Evolutionary conservation across 2,329 filamentous ascomycete genomes (phyloP).

Genomic region (Diaporthe longicolla): DNA sequence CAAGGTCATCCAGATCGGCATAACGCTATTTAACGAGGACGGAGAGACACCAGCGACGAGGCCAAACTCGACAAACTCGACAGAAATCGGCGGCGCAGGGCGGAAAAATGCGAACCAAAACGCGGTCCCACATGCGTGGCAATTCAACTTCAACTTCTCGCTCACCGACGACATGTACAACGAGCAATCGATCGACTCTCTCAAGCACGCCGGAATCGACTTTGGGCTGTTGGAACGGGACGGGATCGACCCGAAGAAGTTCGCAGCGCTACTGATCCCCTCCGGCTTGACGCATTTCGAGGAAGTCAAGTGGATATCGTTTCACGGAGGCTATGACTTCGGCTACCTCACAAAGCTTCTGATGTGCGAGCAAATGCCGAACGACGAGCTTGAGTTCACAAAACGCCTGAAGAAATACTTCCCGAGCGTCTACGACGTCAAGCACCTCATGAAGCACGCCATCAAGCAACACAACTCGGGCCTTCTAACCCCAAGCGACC

Average conservation of each 20-base stretch:
- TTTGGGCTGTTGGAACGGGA: slow-evolving; percentile 87
- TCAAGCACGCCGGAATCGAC: slow-evolving; percentile 93
- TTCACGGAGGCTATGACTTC: slow-evolving; percentile 98
- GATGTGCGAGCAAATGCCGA: slow-evolving; percentile 84
- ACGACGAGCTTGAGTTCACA: slow-evolving; percentile 92
- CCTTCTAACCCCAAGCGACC: slow-evolving; percentile 74
- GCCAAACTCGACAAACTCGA: slow-evolving; percentile 63
- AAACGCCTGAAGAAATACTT: slow-evolving; percentile 93
- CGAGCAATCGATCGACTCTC: slow-evolving; percentile 91
- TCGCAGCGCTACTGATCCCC: slow-evolving; percentile 90
- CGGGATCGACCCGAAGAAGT: slow-evolving; percentile 91
- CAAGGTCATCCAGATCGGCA: slow-evolving; percentile 96
- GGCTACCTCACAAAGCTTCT: slow-evolving; percentile 97
- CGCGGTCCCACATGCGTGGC: slow-evolving; percentile 91
- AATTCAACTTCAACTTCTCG: slow-evolving; percentile 99
- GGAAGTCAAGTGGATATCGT: slow-evolving; percentile 95
- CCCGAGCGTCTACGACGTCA: slow-evolving; percentile 94
- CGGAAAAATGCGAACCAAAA: slow-evolving; percentile 58
- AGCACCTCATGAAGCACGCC: slow-evolving; percentile 95
- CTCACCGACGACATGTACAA: slow-evolving; percentile 98
- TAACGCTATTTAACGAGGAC: slow-evolving; percentile 92
- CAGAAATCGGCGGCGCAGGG: slow-evolving; percentile 55
- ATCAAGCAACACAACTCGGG: slow-evolving; percentile 76
- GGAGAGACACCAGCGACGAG: slow-evolving; percentile 87
- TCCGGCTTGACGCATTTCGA: slow-evolving; percentile 91